Base-by-base conservation (phyloP, 2,329 filamentous ascomycete species). In the Cytospora schulzeri region DNA sequence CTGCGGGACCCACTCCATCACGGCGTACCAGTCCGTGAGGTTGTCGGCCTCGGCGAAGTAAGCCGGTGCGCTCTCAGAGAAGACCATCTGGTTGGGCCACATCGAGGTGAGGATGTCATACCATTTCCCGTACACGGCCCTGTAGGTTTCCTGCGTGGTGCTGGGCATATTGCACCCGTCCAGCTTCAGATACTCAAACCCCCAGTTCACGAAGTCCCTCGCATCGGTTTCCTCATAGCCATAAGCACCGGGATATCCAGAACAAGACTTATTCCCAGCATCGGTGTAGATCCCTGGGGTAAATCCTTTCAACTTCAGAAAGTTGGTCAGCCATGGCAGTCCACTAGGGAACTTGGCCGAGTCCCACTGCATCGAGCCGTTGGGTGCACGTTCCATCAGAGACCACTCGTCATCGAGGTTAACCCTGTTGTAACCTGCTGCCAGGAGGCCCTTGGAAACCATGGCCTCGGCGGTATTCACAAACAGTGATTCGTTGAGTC, bases 371-470 rank as follows among this genome's bases (percentile, higher is more conserved):
- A 81, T 75, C 15, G 76, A 76, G 38, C 75, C 74, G 64, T 78
- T 73, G 8, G 69, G 61, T 3, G 71, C 71, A 6, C 79, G 76
- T 5, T 72, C 62, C 64, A 71, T 69, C 14, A 71, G 70, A 61
- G 78, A 76, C 79, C 79, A 82, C 68, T 77, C 80, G 64, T 81
- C 79, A 68, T 82, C 79, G 19, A 82, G 73, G 65, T 80, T 81
- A 62, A 82, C 38, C 22, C 69, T 70, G 60, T 73, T 71, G 66
- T 72, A 74, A 33, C 72, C 71, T 2, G 71, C 72, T 22, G 71
- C 72, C 2, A 76, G 73, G 4, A 82, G 74, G 19, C 80, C 80
- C 5, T 71, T 78, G 12, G 71, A 69, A 4, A 71, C 65, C 77
- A 83, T 82, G 22, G 78, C 72, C 48, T 81, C 75, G 3, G 81